These are phyloP conservation scores for Jimgerdemannia flammicorona DNA, from an alignment of 192 early-diverging fungal genomes.

Conservation along the genomic window DNA sequence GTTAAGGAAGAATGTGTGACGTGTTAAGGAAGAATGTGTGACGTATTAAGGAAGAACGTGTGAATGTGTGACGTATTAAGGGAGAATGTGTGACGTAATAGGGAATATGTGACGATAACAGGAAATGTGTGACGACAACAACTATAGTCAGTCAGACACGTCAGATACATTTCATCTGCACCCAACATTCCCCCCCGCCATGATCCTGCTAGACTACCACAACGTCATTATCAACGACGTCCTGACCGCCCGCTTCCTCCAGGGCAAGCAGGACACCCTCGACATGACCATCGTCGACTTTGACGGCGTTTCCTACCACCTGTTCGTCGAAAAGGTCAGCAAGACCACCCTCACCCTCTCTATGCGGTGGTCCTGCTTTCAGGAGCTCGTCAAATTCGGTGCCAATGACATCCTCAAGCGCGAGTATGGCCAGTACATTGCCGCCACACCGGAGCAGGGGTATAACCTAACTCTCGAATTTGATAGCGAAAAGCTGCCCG, in stretches of 20 bases:
- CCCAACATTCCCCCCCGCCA: constrained; percentile 5
- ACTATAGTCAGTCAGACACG: too few relatives aligned
- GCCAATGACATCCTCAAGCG: constrained; percentile 79
- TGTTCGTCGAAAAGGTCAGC: constrained; percentile 57
- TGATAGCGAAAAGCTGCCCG: constrained; percentile 74
- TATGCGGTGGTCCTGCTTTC: constrained; percentile 80
- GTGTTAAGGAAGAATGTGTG: too few relatives aligned
- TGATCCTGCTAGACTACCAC: constrained; percentile 64
- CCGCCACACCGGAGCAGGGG: constrained; percentile 52
- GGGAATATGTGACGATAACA: too few relatives aligned
- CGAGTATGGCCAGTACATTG: constrained; percentile 75
- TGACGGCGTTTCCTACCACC: constrained; percentile 90
- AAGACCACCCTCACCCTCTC: constrained; percentile 66
- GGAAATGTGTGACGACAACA: too few relatives aligned
- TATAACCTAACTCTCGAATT: constrained; percentile 83
- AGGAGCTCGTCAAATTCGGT: constrained; percentile 75
- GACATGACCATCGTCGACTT: constrained; percentile 91
- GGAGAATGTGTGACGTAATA: too few relatives aligned
- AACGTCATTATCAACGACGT: constrained; percentile 58
- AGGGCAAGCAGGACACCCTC: constrained; percentile 64
- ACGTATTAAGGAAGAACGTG: too few relatives aligned
- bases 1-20: too few relatives aligned
- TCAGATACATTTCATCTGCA: too few relatives aligned
- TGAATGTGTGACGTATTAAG: too few relatives aligned
- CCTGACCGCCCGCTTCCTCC: constrained; percentile 43